These are phyloP conservation scores for Globisporangium okanoganense DNA, from an alignment of 352 stramenopile species.

Conservation along the genomic window DNA sequence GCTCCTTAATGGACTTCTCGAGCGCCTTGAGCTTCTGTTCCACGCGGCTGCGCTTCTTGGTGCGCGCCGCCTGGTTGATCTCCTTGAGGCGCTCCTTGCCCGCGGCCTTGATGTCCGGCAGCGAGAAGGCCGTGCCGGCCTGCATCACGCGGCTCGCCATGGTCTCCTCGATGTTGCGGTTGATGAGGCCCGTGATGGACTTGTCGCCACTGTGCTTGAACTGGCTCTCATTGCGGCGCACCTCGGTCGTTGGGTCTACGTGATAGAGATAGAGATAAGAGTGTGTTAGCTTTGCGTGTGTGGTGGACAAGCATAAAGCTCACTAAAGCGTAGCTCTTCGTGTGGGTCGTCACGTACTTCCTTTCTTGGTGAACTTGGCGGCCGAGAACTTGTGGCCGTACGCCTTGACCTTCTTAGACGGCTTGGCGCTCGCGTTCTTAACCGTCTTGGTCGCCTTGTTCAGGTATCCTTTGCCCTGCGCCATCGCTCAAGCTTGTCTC, in stretches of 20 bases:
- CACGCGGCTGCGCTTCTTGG: conserved; percentile 85
- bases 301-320: neutral
- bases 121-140: conserved; percentile 47
- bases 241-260: conserved; percentile 75
- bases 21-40: conserved; percentile 76
- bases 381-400: conserved; percentile 81
- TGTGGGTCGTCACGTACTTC: conserved; percentile 49
- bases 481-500: conserved; percentile 35
- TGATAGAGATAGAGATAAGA: neutral
- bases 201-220: conserved; percentile 80
- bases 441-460: conserved; percentile 75
- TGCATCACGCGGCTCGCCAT: conserved; percentile 84
- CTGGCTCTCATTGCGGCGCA: conserved; percentile 59
- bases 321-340: neutral
- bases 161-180: conserved; percentile 86
- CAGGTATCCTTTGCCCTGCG: conserved; percentile 75
- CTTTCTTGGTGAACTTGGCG: conserved; percentile 86
- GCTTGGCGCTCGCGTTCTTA: conserved; percentile 71
- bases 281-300: neutral
- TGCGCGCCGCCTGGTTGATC: conserved; percentile 76
- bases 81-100: conserved; percentile 84
- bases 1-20: conserved; percentile 75
- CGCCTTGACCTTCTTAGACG: conserved; percentile 59
- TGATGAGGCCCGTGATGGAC: conserved; percentile 78
- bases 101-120: conserved; percentile 60